Conservation (phyloP, 768 basidiomycete genomes). For the Pleurotus cornucopiae region DNA sequence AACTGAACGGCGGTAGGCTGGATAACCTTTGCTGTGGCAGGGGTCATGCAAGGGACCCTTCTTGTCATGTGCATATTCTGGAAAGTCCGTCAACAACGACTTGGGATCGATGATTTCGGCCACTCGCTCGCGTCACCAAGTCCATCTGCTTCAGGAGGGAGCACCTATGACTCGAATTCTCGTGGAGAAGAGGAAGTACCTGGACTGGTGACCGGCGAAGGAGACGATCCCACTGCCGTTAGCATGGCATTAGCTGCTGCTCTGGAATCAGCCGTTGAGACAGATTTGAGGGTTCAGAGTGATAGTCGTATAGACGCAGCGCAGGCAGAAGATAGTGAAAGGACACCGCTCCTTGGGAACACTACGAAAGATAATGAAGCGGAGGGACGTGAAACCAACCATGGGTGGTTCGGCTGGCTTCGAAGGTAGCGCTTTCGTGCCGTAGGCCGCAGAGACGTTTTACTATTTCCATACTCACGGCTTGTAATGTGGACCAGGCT, state of each 20-base stretch:
- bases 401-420: conserved; percentile 2
- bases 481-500: too few species aligned
- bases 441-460: too few species aligned
- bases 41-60: conserved; percentile 77
- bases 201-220: conserved; percentile 18
- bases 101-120: conserved; percentile 90
- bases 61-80: conserved; percentile 84
- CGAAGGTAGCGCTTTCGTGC: not conserved
- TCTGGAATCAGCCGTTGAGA: conserved; percentile 18
- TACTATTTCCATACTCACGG: too few species aligned
- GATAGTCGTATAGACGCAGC: not conserved
- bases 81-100: conserved; percentile 70
- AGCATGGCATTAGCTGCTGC: conserved; percentile 19
- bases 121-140: conserved; percentile 26
- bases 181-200: conserved; percentile 14
- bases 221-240: conserved; percentile 19
- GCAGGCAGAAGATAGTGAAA: conserved; percentile 11
- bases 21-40: conserved; percentile 78
- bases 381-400: not conserved
- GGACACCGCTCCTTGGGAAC: conserved; percentile 17
- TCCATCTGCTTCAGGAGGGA: not conserved
- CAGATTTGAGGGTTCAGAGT: conserved; percentile 16
- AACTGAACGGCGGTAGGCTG: conserved; percentile 45
- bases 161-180: not conserved
- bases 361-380: conserved; percentile 5